Evolutionary conservation across 192 early-diverging fungal genomes (phyloP).

Genomic region (Gonapodya prolifera): DNA sequence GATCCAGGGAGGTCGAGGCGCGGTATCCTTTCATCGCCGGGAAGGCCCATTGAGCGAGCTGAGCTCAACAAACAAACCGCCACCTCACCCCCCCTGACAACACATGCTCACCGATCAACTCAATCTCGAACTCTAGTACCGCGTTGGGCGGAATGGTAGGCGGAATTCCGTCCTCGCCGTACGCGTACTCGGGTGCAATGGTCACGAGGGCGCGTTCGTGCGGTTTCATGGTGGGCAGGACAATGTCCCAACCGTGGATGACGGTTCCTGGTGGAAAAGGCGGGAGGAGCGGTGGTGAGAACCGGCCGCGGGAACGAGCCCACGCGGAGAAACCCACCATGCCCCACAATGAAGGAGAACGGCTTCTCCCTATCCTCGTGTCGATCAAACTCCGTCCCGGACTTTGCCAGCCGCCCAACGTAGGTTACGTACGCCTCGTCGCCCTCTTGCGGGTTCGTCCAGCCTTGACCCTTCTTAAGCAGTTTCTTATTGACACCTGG

Average conservation of each 20-base stretch:
- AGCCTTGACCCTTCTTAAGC: not conserved
- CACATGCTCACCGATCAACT: not conserved
- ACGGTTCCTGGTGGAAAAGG: not conserved
- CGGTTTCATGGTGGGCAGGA: not conserved
- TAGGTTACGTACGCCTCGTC: not conserved
- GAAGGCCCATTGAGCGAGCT: no score
- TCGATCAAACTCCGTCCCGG: not conserved
- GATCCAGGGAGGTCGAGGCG: not conserved
- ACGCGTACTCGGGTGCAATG: not conserved
- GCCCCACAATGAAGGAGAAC: not conserved
- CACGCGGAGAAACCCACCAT: no score
- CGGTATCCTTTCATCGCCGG: no score
- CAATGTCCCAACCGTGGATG: not conserved
- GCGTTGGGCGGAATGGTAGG: not conserved
- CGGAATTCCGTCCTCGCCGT: not conserved
- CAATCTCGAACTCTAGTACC: not conserved
- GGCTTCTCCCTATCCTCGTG: not conserved
- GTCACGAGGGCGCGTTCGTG: not conserved
- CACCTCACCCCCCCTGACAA: not conserved
- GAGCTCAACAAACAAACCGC: no score
- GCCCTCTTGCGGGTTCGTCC: not conserved
- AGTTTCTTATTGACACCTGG: not conserved
- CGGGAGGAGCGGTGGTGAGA: not conserved
- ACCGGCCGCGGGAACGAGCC: not conserved
- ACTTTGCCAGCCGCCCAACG: not conserved